phyloP scores from a whole-genome alignment of 192 early-diverging fungal genomes.

The Rhizophagus prolifer region DNA sequence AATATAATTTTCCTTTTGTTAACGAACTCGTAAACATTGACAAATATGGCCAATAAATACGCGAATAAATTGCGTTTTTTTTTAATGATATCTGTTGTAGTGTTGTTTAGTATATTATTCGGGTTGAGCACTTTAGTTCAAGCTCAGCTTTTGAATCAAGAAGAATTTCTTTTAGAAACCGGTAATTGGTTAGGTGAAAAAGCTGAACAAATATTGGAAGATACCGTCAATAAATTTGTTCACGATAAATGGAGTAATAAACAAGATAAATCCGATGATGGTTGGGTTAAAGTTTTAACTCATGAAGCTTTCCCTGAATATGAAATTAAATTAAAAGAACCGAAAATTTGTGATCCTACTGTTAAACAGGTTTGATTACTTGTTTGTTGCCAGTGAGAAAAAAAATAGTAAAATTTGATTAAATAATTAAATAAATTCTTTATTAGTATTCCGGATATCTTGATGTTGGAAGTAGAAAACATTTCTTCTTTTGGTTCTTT shows the following conservation, averaged over 20 bases:
- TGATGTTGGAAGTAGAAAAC: conserved; percentile 64
- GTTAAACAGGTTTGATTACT: conserved; percentile 74
- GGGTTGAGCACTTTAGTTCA: background rate
- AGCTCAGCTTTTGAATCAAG: background rate
- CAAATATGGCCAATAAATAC: background rate
- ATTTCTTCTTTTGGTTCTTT: conserved; percentile 98
- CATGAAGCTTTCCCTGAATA: conserved; percentile 71
- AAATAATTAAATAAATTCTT: background rate
- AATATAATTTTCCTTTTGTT: background rate
- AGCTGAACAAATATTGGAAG: background rate
- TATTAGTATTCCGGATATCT: conserved; percentile 76
- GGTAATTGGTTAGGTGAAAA: background rate
- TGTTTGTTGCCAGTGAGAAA: background rate
- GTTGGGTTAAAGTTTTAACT: conserved; percentile 40
- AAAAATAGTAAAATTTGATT: background rate
- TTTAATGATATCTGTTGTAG: background rate
- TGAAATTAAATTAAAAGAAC: conserved; percentile 72
- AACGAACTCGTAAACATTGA: background rate
- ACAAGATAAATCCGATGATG: background rate
- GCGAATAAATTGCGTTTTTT: background rate
- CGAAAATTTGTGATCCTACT: conserved; percentile 79
- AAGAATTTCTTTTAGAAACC: background rate
- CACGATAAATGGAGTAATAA: background rate
- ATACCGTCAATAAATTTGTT: background rate
- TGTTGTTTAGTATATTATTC: background rate